Evolutionary conservation across 148 eudicot genomes (phyloP), one percentile per base, ranked within the genome.

Genomic region (Silene latifolia): DNA sequence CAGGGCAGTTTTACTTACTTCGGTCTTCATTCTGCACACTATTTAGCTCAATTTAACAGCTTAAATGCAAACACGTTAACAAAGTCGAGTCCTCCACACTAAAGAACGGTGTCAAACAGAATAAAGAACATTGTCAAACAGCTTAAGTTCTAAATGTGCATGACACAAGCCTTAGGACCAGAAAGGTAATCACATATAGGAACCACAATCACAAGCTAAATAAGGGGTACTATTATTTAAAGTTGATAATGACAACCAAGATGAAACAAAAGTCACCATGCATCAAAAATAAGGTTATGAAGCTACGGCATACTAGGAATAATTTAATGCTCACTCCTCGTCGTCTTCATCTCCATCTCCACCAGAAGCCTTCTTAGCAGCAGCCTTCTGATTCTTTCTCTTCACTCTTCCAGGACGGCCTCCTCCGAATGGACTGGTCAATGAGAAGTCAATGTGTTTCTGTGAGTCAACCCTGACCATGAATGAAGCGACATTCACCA

Each of bases 351-450:
- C 89, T 11, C 78, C 88, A 32, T 72, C 91, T 21, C 87, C 89
- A 67, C 89, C 91, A 67, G 83, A 25, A 20, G 89, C 84, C 83
- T 88, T 86, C 86, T 86, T 85, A 9, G 87, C 78, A 66, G 88
- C 91, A 3, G 85, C 76, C 74, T 75, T 86, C 73, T 63, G 73
- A 77, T 84, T 85, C 89, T 57, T 88, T 81, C 91, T 71, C 88
- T 88, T 85, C 67, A 86, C 89, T 79, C 89, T 86, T 76, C 89
- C 89, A 51, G 86, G 83, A 29, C 87, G 82, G 1, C 89, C 89
- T 23, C 85, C 85, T 53, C 89, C 89, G n/a, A 83, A 81, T 29
- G 89, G 89, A 74, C 89, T 86, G 27, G 88, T 84, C 29, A 88
- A 78, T 0, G 91, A 81, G 82, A 88, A 86, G 68, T 84, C 89